Evolutionary conservation across 1,139 yeast species (phyloP).

Genomic region (Yamadazyma taylorii): DNA sequence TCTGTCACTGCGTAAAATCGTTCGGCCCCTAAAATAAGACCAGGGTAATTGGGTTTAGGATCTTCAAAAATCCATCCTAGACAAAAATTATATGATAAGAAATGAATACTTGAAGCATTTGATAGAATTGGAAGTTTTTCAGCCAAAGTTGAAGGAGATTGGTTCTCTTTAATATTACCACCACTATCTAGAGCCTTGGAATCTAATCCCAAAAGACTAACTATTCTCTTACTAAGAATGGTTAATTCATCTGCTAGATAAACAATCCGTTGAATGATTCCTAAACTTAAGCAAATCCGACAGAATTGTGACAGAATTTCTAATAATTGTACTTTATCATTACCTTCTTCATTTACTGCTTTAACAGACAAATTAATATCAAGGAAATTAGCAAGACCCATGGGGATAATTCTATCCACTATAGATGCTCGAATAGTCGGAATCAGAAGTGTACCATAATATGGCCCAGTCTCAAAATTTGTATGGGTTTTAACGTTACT

Average conservation of each 20-base stretch:
- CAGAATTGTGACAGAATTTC: slow-evolving; percentile 61
- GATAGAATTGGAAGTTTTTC: slow-evolving; percentile 4
- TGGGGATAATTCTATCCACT: slow-evolving; percentile 35
- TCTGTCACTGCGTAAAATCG: slow-evolving; percentile 64
- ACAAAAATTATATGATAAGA: slow-evolving; percentile 66
- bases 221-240: slow-evolving; percentile 8
- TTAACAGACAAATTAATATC: slow-evolving; percentile 42
- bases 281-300: slow-evolving; percentile 57
- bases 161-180: background rate
- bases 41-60: slow-evolving; percentile 52
- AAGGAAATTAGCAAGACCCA: slow-evolving; percentile 46
- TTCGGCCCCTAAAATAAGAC: slow-evolving; percentile 76
- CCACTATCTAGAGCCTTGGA: background rate
- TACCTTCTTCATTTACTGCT: slow-evolving; percentile 33
- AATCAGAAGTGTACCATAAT: slow-evolving; percentile 37
- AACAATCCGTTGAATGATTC: slow-evolving; percentile 42
- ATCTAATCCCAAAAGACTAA: background rate
- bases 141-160: background rate
- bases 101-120: slow-evolving; percentile 48
- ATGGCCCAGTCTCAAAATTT: slow-evolving; percentile 8
- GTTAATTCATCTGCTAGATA: slow-evolving; percentile 16
- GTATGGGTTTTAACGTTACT: slow-evolving; percentile 14
- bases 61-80: slow-evolving; percentile 69
- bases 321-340: slow-evolving; percentile 36
- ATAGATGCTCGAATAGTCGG: slow-evolving; percentile 45